phyloP scores from a whole-genome alignment of 352 stramenopile species.

The Phytophthora citrophthora region DNA sequence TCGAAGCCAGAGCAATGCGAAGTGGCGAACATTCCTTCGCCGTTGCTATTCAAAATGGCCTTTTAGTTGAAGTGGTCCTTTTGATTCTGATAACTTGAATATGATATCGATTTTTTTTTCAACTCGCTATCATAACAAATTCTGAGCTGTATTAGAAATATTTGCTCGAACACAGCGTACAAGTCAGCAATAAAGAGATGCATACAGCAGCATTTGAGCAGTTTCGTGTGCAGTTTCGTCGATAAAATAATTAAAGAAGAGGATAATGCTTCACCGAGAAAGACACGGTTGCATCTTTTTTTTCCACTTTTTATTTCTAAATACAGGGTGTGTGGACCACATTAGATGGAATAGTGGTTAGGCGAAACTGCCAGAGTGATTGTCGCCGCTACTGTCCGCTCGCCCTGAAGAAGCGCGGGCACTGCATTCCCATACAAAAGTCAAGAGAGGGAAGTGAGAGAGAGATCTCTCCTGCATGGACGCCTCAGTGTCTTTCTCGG shows the following conservation, averaged over 20 bases:
- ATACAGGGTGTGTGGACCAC: too few relatives aligned
- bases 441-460: constrained; percentile 10
- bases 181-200: too few relatives aligned
- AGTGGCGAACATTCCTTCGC: constrained; percentile 73
- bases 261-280: too few relatives aligned
- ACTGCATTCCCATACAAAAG: constrained; percentile 21
- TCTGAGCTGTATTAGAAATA: too few relatives aligned
- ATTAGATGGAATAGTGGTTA: too few relatives aligned
- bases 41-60: constrained; percentile 80
- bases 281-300: too few relatives aligned
- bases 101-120: too few relatives aligned
- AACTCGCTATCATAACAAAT: too few relatives aligned
- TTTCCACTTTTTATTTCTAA: background rate
- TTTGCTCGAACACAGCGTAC: too few relatives aligned
- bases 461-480: constrained; percentile 30
- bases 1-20: constrained; percentile 83
- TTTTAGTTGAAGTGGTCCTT: constrained; percentile 49
- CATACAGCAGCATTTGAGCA: background rate
- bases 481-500: constrained; percentile 15
- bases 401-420: background rate
- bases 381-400: constrained; percentile 14
- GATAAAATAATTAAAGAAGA: constrained; percentile 1
- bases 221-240: constrained; percentile 11
- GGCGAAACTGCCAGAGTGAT: constrained; percentile 22
- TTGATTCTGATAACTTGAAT: too few relatives aligned